Base-by-base conservation (phyloP, 1,284 basidiomycete species). In the Moesziomyces sp. region DNA sequence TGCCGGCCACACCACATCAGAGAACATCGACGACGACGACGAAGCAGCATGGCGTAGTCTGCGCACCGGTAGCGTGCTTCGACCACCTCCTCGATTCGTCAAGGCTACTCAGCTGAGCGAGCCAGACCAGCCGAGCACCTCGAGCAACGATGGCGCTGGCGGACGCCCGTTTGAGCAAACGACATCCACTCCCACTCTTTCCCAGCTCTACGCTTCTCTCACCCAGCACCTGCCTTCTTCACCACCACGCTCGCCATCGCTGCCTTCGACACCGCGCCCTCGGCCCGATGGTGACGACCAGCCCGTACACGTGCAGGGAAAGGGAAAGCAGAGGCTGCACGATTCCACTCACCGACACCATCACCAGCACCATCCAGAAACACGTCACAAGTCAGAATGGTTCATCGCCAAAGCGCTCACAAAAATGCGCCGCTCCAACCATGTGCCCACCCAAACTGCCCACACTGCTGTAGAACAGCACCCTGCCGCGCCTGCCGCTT, bases 1-100 rank as follows among this genome's bases (percentile, higher is more conserved):
- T 10, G 30, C 30, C 8, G 30, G 30, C 24, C 24, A 26, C 24
- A 26, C 24, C 24, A 4, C 24, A 30, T 10, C 30, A 30, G 8
- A 30, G 9, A 30, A 2, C 30, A 30, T 30, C 30, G 30, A 30
- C 11, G 30, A 30, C 5, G 30, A 30, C 11, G 43, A 50, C 7
- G 40, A 51, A 7, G 4, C 5, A 11, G 18, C 23, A 46, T 71
- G 62, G 68, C 42, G 46, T 10, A 51, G 51, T 1, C 30, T 58
- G 0, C 58, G 48, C 7, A 62, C 62, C 1, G 62, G 58, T 16
- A 52, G 52, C 35, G 58, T 54, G 5, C 58, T 65, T 7, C 53
- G 68, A 14, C 61, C 58, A 44, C 58, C 30, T 4, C 35, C 48
- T 23, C 64, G 69, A 34, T 72, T 72, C 43, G 70, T 73, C 44